Evolutionary conservation across 2,329 filamentous ascomycete genomes (phyloP), one percentile per base, ranked within the genome.

Genomic region (Mycosphaerella sp.): DNA sequence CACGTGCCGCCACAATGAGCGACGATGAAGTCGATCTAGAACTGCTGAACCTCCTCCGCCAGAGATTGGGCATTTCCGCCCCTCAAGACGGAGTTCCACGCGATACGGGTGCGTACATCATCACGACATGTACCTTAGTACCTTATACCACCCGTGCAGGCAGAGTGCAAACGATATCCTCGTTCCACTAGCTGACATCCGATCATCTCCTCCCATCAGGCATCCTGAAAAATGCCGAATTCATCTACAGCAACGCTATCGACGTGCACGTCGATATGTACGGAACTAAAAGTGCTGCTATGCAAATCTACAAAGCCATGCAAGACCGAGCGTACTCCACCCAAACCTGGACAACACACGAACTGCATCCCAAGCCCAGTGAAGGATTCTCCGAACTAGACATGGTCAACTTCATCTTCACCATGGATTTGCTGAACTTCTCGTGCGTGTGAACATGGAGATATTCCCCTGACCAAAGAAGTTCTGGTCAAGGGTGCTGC

Each of bases 371-470:
- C 1, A 87, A 91, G 69, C 41, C 58, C 21, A 59, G 57, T 11
- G 62, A 67, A 44, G 66, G 64, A 9, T 66, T 67, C 29, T 56
- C 57, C 5, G 67, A 68, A 26, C 49, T 66, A 2, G 66, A 66
- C 14, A 61, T 67, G 14, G 82, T 95, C 21, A 85, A 88, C 59
- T 97, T 98, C 69, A 92, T 98, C 64, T 97, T 98, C 69, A 89
- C 88, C 17, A 95, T 98, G 89, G 93, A 98, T 69, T 72, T 98
- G 29, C 75, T 98, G 48, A 98, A 98, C 69, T 98, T 97, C 68
- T 95, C 65, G 55, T 66, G 46, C 41, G 62, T 51, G 17, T n/a
- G 14, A 21, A 46, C 7, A 2, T n/a, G 8, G 4, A 42, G 5
- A 36, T 7, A 7, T 8, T 34, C 14, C 23, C 23, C 9, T 32